Base-by-base conservation (phyloP, 352 stramenopile species). In the Globisporangium cylindrosporum region DNA sequence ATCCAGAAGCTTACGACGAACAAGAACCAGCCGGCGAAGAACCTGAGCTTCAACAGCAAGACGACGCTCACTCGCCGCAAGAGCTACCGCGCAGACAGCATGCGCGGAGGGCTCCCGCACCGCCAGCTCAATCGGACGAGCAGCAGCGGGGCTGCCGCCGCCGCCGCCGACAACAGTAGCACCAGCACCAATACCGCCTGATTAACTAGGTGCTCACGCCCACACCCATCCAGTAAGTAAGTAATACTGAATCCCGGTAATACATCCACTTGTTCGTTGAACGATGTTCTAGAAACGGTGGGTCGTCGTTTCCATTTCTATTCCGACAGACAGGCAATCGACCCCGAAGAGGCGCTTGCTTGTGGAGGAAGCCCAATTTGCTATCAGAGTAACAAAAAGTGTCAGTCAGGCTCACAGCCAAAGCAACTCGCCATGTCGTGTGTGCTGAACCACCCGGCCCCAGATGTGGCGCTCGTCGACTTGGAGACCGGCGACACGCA, bases 21-120 rank as follows among this genome's bases (percentile, higher is more conserved):
- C 56, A 76, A 69, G 57, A 72, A 71, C 29, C 66, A 67, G 43
- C 72, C 68, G 29, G 71, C 70, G 34, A 76, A 72, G 34, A 68
- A 77, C 49, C 72, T 68, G 18, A 32, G 70, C 38, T 79, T 81
- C 69, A 81, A 73, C 68, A 83, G 77, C 73, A 87, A 84, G 51
- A 77, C 75, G 8, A 79, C 76, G 34, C 71, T 77, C 8, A 72
- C 66, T 0, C 74, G 80, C 46, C 71, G 82, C 58, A 81, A 80
- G 64, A 81, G 73, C 34, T 91, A 88, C 51, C 82, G 82, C 36
- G 79, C 79, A 25, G 67, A 83, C 20, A 83, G 73, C 60, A 80
- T 87, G 63, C 75, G 77, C 22, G 66, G 76, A 10, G 76, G 78
- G 9, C 63, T 80, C 0, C 64, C 64, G 12, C 67, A 80, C 36